phyloP scores from a whole-genome alignment of 1,139 yeast genomes.

The Debaryomyces coudertii region DNA sequence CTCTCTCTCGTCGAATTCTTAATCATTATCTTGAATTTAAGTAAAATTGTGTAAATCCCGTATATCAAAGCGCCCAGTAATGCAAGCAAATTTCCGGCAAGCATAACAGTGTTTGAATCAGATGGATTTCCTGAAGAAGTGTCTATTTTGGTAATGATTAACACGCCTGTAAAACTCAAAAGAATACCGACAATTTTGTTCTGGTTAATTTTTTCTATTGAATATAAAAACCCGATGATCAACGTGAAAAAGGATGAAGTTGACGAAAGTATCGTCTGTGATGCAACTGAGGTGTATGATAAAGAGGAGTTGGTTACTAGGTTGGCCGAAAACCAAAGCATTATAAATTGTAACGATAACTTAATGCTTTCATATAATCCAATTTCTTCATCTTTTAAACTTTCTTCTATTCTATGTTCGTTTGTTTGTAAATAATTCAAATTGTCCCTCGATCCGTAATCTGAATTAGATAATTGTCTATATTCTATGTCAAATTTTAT shows the following conservation, averaged over 20 bases:
- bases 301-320: slow-evolving; percentile 85
- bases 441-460: slow-evolving; percentile 28
- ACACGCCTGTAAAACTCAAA: slow-evolving; percentile 76
- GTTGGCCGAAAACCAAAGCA: slow-evolving; percentile 89
- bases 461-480: slow-evolving; percentile 15
- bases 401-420: slow-evolving; percentile 23
- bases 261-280: slow-evolving; percentile 88
- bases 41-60: slow-evolving; percentile 86
- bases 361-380: slow-evolving; percentile 52
- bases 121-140: slow-evolving; percentile 35
- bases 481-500: slow-evolving; percentile 7
- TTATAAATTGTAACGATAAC: slow-evolving; percentile 78
- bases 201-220: slow-evolving; percentile 68
- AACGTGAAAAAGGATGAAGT: slow-evolving; percentile 93
- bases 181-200: slow-evolving; percentile 70
- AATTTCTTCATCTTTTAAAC: slow-evolving; percentile 25
- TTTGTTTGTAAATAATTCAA: slow-evolving; percentile 20
- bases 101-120: slow-evolving; percentile 41
- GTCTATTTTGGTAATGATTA: slow-evolving; percentile 71
- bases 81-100: slow-evolving; percentile 81
- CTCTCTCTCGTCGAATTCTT: slow-evolving; percentile 60
- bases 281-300: slow-evolving; percentile 86
- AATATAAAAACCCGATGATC: slow-evolving; percentile 72
- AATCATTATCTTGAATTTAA: slow-evolving; percentile 64
- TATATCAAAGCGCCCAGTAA: slow-evolving; percentile 82